A percentile compares a stretch with the other conserved stretches of the same genome.
phyloP scores from a whole-genome alignment of 495 filamentous ascomycete species.

The Neurospora sp. region DNA sequence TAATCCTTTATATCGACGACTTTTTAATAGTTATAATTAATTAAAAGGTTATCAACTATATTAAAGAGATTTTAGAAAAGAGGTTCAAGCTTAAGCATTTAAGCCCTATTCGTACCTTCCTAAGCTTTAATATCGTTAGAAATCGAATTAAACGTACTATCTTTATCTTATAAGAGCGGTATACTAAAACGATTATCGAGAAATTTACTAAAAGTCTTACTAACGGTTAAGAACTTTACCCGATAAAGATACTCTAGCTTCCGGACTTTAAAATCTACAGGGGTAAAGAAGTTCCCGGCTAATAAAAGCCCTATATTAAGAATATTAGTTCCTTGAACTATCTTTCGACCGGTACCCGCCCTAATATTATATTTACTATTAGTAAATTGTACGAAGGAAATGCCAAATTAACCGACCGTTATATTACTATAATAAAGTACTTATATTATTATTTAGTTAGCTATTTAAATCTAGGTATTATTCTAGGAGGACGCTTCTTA shows the following conservation, averaged over 20 bases:
- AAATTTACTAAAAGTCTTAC: not conserved
- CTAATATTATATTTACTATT: not conserved
- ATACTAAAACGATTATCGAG: not conserved
- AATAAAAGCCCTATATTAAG: not conserved
- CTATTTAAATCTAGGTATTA: too few species aligned
- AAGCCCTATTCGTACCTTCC: not conserved
- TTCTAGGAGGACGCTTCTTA: too few species aligned
- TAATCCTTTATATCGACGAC: too few species aligned
- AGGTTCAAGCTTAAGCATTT: not conserved
- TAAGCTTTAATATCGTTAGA: not conserved
- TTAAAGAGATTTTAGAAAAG: not conserved
- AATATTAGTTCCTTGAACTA: not conserved
- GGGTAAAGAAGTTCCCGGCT: not conserved
- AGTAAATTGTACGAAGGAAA: not conserved
- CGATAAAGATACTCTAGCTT: not conserved
- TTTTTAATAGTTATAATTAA: too few species aligned
- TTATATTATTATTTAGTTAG: too few species aligned
- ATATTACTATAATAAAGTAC: not conserved
- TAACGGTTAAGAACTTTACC: not conserved
- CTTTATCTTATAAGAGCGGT: too few species aligned
- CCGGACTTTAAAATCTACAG: not conserved
- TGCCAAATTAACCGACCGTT: not conserved
- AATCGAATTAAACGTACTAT: too few species aligned
- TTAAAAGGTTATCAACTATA: rapidly evolving
- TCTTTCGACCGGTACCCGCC: not conserved